Conservation (phyloP, 306 rosid species). For the Urtica urens region DNA sequence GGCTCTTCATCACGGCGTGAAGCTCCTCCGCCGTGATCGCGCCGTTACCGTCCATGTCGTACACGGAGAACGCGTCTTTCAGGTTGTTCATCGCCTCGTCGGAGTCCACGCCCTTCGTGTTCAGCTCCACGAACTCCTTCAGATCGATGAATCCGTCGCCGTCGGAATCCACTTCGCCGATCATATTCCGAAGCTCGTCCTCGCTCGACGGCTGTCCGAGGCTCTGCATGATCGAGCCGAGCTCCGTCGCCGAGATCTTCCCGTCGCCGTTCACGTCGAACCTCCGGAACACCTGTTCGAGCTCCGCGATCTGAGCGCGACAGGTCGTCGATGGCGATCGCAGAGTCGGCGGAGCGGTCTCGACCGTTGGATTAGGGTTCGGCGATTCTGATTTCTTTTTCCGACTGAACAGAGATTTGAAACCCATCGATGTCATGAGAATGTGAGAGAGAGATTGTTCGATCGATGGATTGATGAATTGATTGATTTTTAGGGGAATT, state of each 20-base stretch:
- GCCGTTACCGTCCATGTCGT: conserved; percentile 78
- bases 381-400: conserved; percentile 26
- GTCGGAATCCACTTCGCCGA: conserved; percentile 66
- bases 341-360: conserved; percentile 13
- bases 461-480: not conserved
- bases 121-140: conserved; percentile 61
- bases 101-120: conserved; percentile 72
- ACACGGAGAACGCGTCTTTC: conserved; percentile 73
- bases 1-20: conserved; percentile 50
- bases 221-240: conserved; percentile 60
- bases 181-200: conserved; percentile 54
- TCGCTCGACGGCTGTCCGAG: conserved; percentile 46
- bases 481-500: not conserved
- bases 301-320: conserved; percentile 46
- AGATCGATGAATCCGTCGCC: conserved; percentile 80
- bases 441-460: not conserved
- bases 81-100: conserved; percentile 60
- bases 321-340: conserved; percentile 20
- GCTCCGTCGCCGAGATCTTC: conserved; percentile 73
- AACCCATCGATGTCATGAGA: conserved; percentile 35
- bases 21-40: conserved; percentile 84
- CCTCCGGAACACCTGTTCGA: conserved; percentile 64
- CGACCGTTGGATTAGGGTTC: not conserved
- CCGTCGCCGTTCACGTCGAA: conserved; percentile 91
- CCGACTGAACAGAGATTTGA: conserved; percentile 49